These are phyloP conservation scores for Sechiopsis laciniata DNA, from an alignment of 306 rosid species.

Conservation along the genomic window DNA sequence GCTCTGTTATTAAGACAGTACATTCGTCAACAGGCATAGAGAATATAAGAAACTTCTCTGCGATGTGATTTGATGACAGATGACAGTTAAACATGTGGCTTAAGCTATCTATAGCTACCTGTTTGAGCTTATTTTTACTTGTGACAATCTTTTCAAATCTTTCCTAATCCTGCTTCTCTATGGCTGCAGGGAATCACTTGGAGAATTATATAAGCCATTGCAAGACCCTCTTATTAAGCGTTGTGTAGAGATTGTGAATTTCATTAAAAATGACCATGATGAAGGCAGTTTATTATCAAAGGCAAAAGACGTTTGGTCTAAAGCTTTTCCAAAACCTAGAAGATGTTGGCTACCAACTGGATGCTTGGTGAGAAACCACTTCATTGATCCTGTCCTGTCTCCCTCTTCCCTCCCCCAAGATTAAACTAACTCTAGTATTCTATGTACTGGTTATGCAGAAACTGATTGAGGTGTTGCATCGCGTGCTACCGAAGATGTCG, in stretches of 20 bases:
- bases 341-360: constrained; percentile 98
- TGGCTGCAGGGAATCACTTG: constrained; percentile 38
- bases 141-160: neutral
- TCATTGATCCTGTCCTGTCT: constrained; percentile 11
- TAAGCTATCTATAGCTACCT: neutral
- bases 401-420: constrained; percentile 8
- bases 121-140: neutral
- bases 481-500: constrained; percentile 91
- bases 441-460: constrained; percentile 44
- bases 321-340: constrained; percentile 67
- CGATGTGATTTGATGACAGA: constrained; percentile 12
- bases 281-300: constrained; percentile 31
- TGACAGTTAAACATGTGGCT: neutral
- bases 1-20: neutral
- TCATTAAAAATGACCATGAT: constrained; percentile 37
- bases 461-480: constrained; percentile 76
- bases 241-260: constrained; percentile 58
- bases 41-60: constrained; percentile 7
- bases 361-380: constrained; percentile 62
- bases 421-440: constrained; percentile 22
- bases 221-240: constrained; percentile 66
- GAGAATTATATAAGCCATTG: constrained; percentile 70
- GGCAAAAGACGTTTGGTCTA: constrained; percentile 73
- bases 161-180: constrained; percentile 22
- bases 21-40: neutral